Percentiles rank a stretch among this genome's conserved stretches.
Conservation (phyloP, 139 green algal genomes). For the Mesostigma viride region DNA sequence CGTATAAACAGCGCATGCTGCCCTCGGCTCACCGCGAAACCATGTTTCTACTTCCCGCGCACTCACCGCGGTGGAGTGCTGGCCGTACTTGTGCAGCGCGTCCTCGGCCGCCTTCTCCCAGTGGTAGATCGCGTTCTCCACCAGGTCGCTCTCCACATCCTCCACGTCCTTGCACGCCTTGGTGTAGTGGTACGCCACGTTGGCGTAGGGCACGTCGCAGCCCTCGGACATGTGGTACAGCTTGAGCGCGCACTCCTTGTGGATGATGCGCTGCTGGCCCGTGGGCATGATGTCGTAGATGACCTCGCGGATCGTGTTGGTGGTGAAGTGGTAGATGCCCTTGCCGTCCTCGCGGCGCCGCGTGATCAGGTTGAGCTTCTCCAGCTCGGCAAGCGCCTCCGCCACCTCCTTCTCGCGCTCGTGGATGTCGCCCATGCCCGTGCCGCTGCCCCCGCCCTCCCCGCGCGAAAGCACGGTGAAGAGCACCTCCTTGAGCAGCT, state of each 20-base stretch:
- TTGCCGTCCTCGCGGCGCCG: slow-evolving; percentile 7
- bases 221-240: background rate
- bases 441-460: background rate
- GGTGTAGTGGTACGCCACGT: slow-evolving; percentile 62
- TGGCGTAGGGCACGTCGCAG: slow-evolving; percentile 16
- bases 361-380: slow-evolving; percentile 35
- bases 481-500: slow-evolving; percentile 5
- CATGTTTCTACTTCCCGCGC: no score
- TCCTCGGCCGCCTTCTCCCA: slow-evolving; percentile 7
- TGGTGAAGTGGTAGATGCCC: slow-evolving; percentile 38
- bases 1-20: no score
- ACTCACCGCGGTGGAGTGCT: slow-evolving; percentile 1
- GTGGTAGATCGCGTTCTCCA: slow-evolving; percentile 12
- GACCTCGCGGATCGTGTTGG: slow-evolving; percentile 33
- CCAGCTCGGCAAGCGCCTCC: slow-evolving; percentile 32
- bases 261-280: slow-evolving; percentile 46
- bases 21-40: no score
- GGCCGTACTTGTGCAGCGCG: slow-evolving; percentile 12
- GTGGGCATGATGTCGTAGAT: slow-evolving; percentile 60
- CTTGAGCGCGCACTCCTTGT: slow-evolving; percentile 43
- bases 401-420: background rate
- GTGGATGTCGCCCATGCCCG: background rate
- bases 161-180: slow-evolving; percentile 41
- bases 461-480: background rate
- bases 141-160: slow-evolving; percentile 16